Conservation (phyloP, 208 protist species). For the Crithidia acanthocephali region DNA sequence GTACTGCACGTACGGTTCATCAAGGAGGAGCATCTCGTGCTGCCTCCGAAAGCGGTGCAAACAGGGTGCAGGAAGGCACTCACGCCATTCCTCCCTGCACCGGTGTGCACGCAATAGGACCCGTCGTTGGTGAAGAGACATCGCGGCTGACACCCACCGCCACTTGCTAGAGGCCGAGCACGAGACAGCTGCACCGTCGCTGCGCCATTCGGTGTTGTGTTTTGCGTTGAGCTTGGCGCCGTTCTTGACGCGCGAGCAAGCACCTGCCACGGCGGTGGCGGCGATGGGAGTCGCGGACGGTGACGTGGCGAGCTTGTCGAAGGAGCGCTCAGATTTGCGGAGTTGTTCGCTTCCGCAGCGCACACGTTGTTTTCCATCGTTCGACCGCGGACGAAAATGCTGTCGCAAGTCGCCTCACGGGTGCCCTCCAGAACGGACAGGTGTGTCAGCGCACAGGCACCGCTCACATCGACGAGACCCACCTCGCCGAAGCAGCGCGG, state of each 20-base stretch:
- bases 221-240: background rate
- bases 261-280: conserved; percentile 10
- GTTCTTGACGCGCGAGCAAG: background rate
- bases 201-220: background rate
- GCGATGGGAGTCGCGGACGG: background rate
- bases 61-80: background rate
- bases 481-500: conserved; percentile 35
- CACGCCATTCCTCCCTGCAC: background rate
- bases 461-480: conserved; percentile 62
- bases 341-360: background rate
- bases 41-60: too few relatives aligned
- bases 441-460: conserved; percentile 32
- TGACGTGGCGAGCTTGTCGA: background rate
- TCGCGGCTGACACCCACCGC: background rate
- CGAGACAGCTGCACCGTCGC: background rate
- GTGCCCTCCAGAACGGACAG: conserved; percentile 44
- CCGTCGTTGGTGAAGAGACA: conserved; percentile 27
- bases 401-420: background rate
- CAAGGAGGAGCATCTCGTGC: background rate
- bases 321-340: background rate
- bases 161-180: background rate
- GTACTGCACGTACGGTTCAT: background rate
- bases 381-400: background rate
- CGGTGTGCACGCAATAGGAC: conserved; percentile 14
- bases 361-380: background rate